A percentile compares a stretch with the other conserved stretches of the same genome.
phyloP scores from a whole-genome alignment of 1,284 basidiomycete genomes.

The Waitea zeae region DNA sequence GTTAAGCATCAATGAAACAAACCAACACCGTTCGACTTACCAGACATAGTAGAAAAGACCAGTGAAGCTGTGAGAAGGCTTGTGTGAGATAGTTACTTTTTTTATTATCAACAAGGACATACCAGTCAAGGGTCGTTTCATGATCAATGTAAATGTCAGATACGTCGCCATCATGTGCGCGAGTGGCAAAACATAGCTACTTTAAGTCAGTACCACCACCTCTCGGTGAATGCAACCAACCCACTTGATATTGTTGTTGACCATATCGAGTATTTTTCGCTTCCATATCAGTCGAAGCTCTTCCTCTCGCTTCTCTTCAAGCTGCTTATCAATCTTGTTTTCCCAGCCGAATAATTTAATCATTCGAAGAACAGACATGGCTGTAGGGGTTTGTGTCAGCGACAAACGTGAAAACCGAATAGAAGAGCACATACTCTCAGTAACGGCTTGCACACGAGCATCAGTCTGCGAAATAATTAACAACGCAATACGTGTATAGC shows the following conservation, averaged over 20 bases:
- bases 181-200: constrained; percentile 43
- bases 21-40: too few relatives aligned
- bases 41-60: constrained; percentile 22
- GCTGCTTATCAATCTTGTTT: constrained; percentile 21
- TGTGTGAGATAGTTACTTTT: constrained; percentile 11
- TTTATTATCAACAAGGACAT: constrained; percentile 5
- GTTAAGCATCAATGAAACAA: too few relatives aligned
- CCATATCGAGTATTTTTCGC: constrained; percentile 20
- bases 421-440: constrained; percentile 20
- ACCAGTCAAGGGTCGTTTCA: constrained; percentile 16
- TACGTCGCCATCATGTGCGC: constrained; percentile 38
- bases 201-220: constrained; percentile 2
- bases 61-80: constrained; percentile 13
- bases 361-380: constrained; percentile 27
- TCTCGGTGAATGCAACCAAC: constrained; percentile 7
- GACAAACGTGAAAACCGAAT: constrained; percentile 2
- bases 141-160: constrained; percentile 12
- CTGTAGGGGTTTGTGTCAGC: constrained; percentile 8
- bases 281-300: constrained; percentile 33
- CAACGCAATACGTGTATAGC: not conserved
- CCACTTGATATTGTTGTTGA: constrained; percentile 20
- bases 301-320: constrained; percentile 30
- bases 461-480: constrained; percentile 19
- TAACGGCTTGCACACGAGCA: constrained; percentile 27
- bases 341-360: constrained; percentile 49